These are phyloP conservation scores for Lasiodiplodia hormozganensis DNA, from an alignment of 2,329 filamentous ascomycete genomes.

Conservation along the genomic window DNA sequence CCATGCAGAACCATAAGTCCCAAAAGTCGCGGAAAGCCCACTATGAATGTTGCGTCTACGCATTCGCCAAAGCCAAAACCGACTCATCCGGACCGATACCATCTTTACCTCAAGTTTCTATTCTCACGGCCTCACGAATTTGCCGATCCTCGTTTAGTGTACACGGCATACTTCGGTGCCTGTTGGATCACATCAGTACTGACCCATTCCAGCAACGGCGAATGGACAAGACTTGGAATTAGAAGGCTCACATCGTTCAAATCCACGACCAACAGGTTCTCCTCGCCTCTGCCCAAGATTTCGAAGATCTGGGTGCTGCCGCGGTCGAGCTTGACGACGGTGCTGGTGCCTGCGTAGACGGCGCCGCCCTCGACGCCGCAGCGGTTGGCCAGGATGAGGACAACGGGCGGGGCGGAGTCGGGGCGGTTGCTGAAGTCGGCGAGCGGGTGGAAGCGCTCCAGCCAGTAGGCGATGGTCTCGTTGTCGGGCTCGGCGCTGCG, in stretches of 20 bases:
- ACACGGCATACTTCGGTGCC: conserved; percentile 34
- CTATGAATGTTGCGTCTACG: neutral
- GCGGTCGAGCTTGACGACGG: conserved; percentile 69
- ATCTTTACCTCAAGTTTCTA: neutral
- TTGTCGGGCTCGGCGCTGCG: conserved; percentile 67
- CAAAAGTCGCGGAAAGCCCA: neutral
- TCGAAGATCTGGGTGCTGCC: conserved; percentile 74
- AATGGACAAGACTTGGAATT: too few relatives aligned
- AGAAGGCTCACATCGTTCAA: conserved; percentile 53
- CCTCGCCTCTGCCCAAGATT: conserved; percentile 72
- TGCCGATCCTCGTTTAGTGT: neutral
- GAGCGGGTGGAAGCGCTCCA: conserved; percentile 71
- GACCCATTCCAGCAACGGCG: neutral
- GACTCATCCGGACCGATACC: neutral
- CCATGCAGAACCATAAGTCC: neutral
- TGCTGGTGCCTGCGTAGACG: conserved; percentile 76
- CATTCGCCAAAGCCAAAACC: neutral
- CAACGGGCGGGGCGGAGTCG: conserved; percentile 56
- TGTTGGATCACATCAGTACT: conserved; percentile 8
- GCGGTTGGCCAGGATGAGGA: conserved; percentile 75
- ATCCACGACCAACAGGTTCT: conserved; percentile 73
- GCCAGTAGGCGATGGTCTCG: conserved; percentile 78
- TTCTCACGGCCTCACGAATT: neutral
- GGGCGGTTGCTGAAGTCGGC: conserved; percentile 33
- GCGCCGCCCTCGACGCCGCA: conserved; percentile 70